Conservation (phyloP, 1,284 basidiomycete species). For the Ustilago tritici region DNA sequence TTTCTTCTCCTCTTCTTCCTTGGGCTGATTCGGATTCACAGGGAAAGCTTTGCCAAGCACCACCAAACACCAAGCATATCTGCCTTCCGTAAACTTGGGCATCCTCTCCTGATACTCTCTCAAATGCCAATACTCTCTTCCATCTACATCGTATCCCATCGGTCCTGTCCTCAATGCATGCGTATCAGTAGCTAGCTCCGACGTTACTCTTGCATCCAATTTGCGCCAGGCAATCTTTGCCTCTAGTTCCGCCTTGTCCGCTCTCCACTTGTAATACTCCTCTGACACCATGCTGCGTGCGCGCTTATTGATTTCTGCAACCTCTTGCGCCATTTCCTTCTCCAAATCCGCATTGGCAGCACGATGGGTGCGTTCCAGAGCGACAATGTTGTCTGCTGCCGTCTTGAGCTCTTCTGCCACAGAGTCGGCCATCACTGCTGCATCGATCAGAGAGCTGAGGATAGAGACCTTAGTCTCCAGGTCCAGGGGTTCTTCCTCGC, state of each 20-base stretch:
- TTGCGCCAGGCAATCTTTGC: slow-evolving; percentile 37
- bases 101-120: slow-evolving; percentile 57
- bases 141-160: slow-evolving; percentile 50
- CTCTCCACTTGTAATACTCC: slow-evolving; percentile 48
- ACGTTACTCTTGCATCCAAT: slow-evolving; percentile 26
- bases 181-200: slow-evolving; percentile 36
- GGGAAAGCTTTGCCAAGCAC: slow-evolving; percentile 42
- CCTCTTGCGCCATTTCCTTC: slow-evolving; percentile 44
- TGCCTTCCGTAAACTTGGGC: slow-evolving; percentile 48
- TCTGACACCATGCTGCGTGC: slow-evolving; percentile 46
- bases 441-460: slow-evolving; percentile 42
- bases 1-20: slow-evolving; percentile 5
- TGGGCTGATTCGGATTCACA: slow-evolving; percentile 12
- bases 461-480: slow-evolving; percentile 48
- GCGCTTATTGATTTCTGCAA: slow-evolving; percentile 49
- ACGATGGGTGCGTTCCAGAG: slow-evolving; percentile 26
- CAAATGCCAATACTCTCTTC: slow-evolving; percentile 58
- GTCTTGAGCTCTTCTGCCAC: slow-evolving; percentile 46
- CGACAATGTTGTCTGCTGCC: slow-evolving; percentile 29
- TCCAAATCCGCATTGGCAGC: slow-evolving; percentile 32
- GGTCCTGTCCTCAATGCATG: slow-evolving; percentile 53
- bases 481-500: slow-evolving; percentile 29
- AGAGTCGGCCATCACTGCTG: slow-evolving; percentile 39
- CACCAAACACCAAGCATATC: slow-evolving; percentile 56
- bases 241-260: slow-evolving; percentile 34